phyloP scores from a whole-genome alignment of 2,329 filamentous ascomycete genomes.

The Myrmaecium sp. region DNA sequence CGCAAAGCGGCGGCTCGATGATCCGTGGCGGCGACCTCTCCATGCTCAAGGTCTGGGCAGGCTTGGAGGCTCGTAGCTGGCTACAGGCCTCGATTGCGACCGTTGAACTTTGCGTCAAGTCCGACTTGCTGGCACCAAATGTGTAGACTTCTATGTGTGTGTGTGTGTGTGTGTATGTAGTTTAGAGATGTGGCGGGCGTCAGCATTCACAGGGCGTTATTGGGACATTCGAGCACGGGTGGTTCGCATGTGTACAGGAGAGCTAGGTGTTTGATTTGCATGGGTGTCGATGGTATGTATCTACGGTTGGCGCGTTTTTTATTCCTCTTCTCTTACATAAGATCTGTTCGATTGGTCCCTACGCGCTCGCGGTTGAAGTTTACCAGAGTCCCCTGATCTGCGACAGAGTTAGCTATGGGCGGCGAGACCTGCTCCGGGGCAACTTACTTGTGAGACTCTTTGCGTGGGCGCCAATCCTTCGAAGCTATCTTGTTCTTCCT shows the following conservation, averaged over 20 bases:
- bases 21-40: constrained; percentile 31
- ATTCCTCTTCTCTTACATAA: no score
- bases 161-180: no score
- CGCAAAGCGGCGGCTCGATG: constrained; percentile 48
- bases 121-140: constrained; percentile 76
- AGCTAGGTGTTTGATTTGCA: no score
- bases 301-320: no score
- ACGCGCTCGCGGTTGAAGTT: no score
- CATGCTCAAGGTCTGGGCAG: constrained; percentile 84
- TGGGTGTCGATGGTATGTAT: no score
- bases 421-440: neutral
- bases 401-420: neutral
- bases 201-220: no score
- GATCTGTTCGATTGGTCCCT: no score
- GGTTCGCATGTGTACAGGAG: no score
- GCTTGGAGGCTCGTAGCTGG: constrained; percentile 74
- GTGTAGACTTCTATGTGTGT: no score
- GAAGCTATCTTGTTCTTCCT: constrained; percentile 11
- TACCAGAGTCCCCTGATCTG: constrained; percentile 1
- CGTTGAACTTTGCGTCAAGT: constrained; percentile 79
- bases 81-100: constrained; percentile 82
- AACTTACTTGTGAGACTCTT: constrained; percentile 49
- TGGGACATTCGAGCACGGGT: no score
- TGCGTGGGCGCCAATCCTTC: constrained; percentile 53
- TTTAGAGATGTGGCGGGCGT: no score